Base-by-base conservation (phyloP, 2,329 filamentous ascomycete genomes). In the Sporothrix brunneoviolacea region DNA sequence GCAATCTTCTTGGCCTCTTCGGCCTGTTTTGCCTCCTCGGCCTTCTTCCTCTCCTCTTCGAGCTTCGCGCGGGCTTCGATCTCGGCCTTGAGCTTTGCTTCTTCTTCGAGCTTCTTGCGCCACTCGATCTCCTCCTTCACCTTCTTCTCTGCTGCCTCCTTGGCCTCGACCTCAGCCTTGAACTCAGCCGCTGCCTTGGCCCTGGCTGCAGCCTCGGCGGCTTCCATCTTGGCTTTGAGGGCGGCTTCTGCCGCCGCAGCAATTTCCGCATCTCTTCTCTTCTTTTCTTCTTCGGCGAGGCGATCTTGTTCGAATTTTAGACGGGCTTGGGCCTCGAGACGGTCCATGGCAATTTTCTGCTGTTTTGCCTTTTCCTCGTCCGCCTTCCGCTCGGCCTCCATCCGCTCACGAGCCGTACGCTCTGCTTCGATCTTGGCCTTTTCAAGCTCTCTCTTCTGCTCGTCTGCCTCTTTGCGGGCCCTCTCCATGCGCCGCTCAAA, bases 1-100 rank as follows among this genome's bases (percentile, higher is more conserved):
- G 76, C 75, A 57, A 78, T 74, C 59, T 77, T 77, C 59, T 75
- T 76, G 3, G 71, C 69, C 16, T 57, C 74, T 46, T 74, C 72
- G 4, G 75, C 74, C 2, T 58, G 59, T 9, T 60, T 63, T 6
- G 60, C 66, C 22, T 70, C 72, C 45, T 73, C 73, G 1, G 71
- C 75, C 2, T 64, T 68, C 50, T 68, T 68, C 38, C 70, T 65
- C 33, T 76, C 75, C 33, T 75, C 74, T 27, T 72, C 72, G 4
- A 70, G 65, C 58, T 70, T 72, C 13, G 64, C 60, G 43, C 69
- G 65, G 5, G 68, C 69, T 41, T 73, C 70, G 16, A 74, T 62
- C 51, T 70, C 67, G 0, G 66, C 64, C 35, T 64, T 68, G 42
- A 67, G 65, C 41, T 68, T 68, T 27, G 70, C 68, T 51, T 71